phyloP scores from a whole-genome alignment of 140 eudicot genomes.

The Stevia rebaudiana region DNA sequence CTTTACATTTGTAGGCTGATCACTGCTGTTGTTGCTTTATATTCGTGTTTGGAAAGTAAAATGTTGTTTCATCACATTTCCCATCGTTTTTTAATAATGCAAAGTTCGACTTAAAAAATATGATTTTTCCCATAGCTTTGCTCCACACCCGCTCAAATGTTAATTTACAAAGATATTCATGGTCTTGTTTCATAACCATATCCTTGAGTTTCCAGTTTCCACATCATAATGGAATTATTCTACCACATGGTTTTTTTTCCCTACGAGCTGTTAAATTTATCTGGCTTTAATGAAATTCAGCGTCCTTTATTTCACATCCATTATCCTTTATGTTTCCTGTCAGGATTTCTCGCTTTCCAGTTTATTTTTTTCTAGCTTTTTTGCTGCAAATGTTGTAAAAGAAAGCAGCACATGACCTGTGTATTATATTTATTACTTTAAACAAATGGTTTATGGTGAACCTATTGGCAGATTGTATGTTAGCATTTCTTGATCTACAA shows the following conservation, averaged over 20 bases:
- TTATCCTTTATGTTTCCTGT: not conserved
- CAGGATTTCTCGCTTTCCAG: not conserved
- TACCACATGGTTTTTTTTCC: not conserved
- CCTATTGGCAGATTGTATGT: not conserved
- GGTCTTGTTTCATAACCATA: not conserved
- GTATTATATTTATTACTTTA: too few species aligned
- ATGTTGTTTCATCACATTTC: not conserved
- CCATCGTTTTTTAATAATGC: not conserved
- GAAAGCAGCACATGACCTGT: too few species aligned
- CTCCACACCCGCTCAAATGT: not conserved
- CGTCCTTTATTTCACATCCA: not conserved
- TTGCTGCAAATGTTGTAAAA: too few species aligned
- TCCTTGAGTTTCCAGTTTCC: not conserved
- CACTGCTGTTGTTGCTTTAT: not conserved
- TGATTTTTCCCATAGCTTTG: not conserved
- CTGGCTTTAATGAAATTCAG: not conserved
- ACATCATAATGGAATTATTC: not conserved
- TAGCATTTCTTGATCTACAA: not conserved
- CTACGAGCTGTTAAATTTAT: not conserved
- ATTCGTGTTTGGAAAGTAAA: not conserved
- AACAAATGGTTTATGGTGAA: not conserved
- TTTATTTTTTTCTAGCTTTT: too few species aligned
- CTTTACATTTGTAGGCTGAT: not conserved
- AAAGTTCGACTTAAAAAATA: not conserved
- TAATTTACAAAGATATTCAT: not conserved